These are phyloP conservation scores for Zymoseptoria passerinii DNA, from an alignment of 2,329 filamentous ascomycete genomes.

Conservation along the genomic window DNA sequence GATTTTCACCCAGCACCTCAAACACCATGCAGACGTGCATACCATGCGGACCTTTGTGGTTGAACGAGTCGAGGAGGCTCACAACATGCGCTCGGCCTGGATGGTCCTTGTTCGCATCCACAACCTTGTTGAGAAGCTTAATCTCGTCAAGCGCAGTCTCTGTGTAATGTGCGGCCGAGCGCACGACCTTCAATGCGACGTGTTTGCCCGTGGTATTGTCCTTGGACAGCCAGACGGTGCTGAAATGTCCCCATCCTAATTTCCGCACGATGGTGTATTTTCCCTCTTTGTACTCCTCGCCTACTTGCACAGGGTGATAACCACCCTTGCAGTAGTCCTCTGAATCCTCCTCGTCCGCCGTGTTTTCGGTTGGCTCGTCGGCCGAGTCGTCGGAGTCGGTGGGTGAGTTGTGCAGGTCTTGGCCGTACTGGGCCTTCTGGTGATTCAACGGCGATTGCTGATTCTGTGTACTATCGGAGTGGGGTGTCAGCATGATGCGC, in stretches of 20 bases:
- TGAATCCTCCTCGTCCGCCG: conserved; percentile 95
- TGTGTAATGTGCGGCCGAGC: conserved; percentile 95
- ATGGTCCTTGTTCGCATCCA: conserved; percentile 88
- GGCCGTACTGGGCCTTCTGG: conserved; percentile 36
- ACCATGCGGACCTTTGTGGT: conserved; percentile 93
- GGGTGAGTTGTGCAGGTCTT: conserved; percentile 62
- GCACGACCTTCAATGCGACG: conserved; percentile 94
- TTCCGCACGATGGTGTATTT: conserved; percentile 96
- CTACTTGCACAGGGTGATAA: conserved; percentile 89
- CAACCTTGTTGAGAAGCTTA: conserved; percentile 93
- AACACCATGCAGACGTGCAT: conserved; percentile 99
- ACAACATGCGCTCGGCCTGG: conserved; percentile 93
- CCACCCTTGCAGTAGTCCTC: conserved; percentile 99
- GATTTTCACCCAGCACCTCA: conserved; percentile 90
- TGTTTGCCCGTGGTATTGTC: conserved; percentile 88
- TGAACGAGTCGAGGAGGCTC: conserved; percentile 90
- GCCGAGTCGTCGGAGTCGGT: conserved; percentile 54
- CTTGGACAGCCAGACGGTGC: conserved; percentile 79
- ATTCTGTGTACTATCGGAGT: conserved; percentile 14
- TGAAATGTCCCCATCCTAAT: conserved; percentile 97
- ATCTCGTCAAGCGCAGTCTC: conserved; percentile 99
- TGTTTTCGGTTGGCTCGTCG: conserved; percentile 77
- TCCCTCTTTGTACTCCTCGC: conserved; percentile 95
- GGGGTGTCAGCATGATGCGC: conserved; percentile 19
- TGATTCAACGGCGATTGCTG: conserved; percentile 23